Base-by-base conservation (phyloP, 371 early-diverging fungal genomes). In the Rhizopus delemar region DNA sequence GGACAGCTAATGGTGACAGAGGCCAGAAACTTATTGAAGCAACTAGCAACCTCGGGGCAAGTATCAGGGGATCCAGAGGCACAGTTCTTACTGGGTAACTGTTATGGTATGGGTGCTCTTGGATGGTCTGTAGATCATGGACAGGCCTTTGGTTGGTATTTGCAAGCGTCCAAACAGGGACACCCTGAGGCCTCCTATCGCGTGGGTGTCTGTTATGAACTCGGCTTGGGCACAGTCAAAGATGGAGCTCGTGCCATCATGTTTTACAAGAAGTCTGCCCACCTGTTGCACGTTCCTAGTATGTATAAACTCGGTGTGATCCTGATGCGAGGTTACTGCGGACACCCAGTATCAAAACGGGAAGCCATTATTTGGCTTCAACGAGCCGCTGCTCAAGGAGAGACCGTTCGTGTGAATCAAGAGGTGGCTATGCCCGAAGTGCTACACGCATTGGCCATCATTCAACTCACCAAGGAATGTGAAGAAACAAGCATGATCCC, bases 261-360 rank as follows among this genome's bases (percentile, higher is more conserved):
- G 53, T 96, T 92, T 68, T 99, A 92, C 68, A 86, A 93, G 61
- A 95, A 96, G 75, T 93, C 95, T 0, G 97, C 98, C 0, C 86
- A 91, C 35, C 71, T 93, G 46, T 88, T 92, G 11, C 95, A 97
- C 68, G 89, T 91, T 8, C 89, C 90, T 0, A 94, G 95, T 41
- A 96, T 98, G 96, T 96, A 94, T 81, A 97, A 95, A 71, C 74
- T 96, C 12, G 98, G 96, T 7, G 86, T 94, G 74, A 82, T 92
- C 12, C 57, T 93, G 53, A 65, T 96, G 68, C 88, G 91, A 63
- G 97, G 96, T 0, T 68, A 84, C 62, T 79, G 92, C 56, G 86
- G 84, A 4, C 85, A 88, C 53, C 62, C 83, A 0, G 56, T 77
- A 36, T 86, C 89, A 56, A 90, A 89, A 28, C 83, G 93, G n/a